phyloP scores from a whole-genome alignment of 306 rosid species.

The Trifolium subterraneum region DNA sequence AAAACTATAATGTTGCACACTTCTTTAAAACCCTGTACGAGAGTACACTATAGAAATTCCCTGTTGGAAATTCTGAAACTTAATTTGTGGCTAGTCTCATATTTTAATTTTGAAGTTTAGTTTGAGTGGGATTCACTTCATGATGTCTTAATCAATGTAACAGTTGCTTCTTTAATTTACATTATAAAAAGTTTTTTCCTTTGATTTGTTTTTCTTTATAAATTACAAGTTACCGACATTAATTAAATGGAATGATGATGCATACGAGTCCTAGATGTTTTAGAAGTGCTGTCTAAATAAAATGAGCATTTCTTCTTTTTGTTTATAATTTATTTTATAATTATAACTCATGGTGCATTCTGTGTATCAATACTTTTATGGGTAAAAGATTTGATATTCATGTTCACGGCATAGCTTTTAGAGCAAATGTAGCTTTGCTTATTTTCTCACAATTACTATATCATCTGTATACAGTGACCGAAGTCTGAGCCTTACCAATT shows the following conservation, averaged over 20 bases:
- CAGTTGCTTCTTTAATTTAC: constrained; percentile 22
- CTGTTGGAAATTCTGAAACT: constrained; percentile 24
- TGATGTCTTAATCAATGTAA: constrained; percentile 11
- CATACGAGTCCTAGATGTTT: not conserved
- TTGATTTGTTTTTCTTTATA: constrained; percentile 10
- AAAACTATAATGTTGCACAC: too few species aligned
- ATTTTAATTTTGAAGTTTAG: constrained; percentile 21
- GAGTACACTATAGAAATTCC: not conserved
- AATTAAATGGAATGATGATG: constrained; percentile 23
- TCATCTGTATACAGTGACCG: not conserved
- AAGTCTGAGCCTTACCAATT: constrained; percentile 32
- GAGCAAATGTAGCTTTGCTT: constrained; percentile 17
- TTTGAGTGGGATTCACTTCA: not conserved
- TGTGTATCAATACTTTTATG: constrained; percentile 20
- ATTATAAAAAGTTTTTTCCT: not conserved
- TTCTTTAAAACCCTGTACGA: not conserved
- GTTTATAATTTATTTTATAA: not conserved
- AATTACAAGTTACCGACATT: not conserved
- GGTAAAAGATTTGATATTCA: constrained; percentile 11
- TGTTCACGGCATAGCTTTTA: constrained; percentile 10
- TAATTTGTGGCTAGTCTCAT: constrained; percentile 11
- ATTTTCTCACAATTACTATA: not conserved
- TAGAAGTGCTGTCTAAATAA: constrained; percentile 4
- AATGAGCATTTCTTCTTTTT: constrained; percentile 29
- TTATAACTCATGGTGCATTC: constrained; percentile 4